Evolutionary conservation across 2,329 filamentous ascomycete genomes (phyloP), one percentile per base, ranked within the genome.

Genomic region (Akanthomyces dipterigenus): DNA sequence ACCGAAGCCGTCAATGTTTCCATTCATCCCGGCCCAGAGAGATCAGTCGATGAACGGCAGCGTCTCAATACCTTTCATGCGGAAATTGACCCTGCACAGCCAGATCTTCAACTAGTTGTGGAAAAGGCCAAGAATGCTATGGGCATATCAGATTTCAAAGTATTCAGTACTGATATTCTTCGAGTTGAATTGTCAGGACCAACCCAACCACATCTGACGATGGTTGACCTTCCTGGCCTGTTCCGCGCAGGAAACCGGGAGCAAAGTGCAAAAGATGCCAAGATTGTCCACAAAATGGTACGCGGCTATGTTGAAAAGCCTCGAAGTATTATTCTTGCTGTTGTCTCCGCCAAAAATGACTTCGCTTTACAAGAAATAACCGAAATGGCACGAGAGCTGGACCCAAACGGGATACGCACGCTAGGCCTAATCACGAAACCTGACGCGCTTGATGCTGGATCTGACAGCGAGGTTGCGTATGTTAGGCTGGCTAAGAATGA

Each of bases 201-300:
- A 0, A 68, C 75, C 3, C 75, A 75, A 22, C 78, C 78, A 3
- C 78, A 83, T 26, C 73, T 87, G 36, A 86, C 83, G 0, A 75
- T 86, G 40, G 82, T 87, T 3, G 83, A 87, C 67, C 73, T 86
- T 3, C 83, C 83, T 0, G 83, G 83, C 1, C 70, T 87, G 9
- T 81, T 85, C 56, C 75, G 80, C 36, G 75, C 76, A 0, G 71
- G 77, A n/a, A 79, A 74, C n/a, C 76, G 77, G 42, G 69, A 77
- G 1, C 78, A 84, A 64, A 77, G 76, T 1, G 71, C 70, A 4
- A 67, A 68, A 2, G 80, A 82, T 51, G 75, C 78, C 1, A 69
- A 76, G 3, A 63, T 79, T 1, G 79, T 87, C 6, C 64, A 72
- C 6, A 67, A 77, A 0, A 72, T 87, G 12, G 80, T 85, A 1